phyloP scores from a whole-genome alignment of 2,329 filamentous ascomycete genomes.

The Esteya vermicola region DNA sequence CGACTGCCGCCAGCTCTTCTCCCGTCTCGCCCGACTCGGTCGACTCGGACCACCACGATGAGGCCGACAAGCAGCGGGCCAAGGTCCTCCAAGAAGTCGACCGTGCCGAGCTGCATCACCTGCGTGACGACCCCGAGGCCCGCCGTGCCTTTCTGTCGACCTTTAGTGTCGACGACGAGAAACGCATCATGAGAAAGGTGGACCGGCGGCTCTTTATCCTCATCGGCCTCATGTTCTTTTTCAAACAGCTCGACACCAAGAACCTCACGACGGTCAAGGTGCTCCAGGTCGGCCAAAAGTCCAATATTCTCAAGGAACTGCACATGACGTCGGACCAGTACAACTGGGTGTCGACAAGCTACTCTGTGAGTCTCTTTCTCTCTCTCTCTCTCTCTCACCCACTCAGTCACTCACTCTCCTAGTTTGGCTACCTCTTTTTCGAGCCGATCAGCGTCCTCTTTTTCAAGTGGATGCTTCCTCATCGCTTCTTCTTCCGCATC shows the following conservation, averaged over 20 bases:
- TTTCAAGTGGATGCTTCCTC: constrained; percentile 44
- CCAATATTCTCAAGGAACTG: constrained; percentile 23
- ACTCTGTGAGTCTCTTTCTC: constrained; percentile 17
- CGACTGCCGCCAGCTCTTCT: too few relatives aligned
- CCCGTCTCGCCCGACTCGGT: too few relatives aligned
- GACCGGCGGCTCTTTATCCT: constrained; percentile 21
- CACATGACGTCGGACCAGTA: constrained; percentile 25
- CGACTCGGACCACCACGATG: too few relatives aligned
- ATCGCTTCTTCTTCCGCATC: constrained; percentile 43
- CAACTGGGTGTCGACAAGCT: constrained; percentile 24
- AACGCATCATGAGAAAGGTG: constrained; percentile 24
- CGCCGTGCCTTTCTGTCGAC: constrained; percentile 19
- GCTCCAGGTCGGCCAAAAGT: constrained; percentile 22
- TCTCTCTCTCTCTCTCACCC: too few relatives aligned
- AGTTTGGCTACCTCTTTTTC: constrained; percentile 42
- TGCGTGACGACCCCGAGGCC: constrained; percentile 12
- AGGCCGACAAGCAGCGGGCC: too few relatives aligned
- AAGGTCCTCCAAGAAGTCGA: too few relatives aligned
- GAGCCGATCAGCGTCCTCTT: constrained; percentile 51
- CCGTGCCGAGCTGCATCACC: too few relatives aligned
- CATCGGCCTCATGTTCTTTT: constrained; percentile 25
- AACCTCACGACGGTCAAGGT: constrained; percentile 27
- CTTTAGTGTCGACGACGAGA: constrained; percentile 23
- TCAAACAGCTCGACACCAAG: constrained; percentile 25
- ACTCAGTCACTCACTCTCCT: neutral